Conservation (phyloP, 305 asterid species). For the Galium porrigens region DNA sequence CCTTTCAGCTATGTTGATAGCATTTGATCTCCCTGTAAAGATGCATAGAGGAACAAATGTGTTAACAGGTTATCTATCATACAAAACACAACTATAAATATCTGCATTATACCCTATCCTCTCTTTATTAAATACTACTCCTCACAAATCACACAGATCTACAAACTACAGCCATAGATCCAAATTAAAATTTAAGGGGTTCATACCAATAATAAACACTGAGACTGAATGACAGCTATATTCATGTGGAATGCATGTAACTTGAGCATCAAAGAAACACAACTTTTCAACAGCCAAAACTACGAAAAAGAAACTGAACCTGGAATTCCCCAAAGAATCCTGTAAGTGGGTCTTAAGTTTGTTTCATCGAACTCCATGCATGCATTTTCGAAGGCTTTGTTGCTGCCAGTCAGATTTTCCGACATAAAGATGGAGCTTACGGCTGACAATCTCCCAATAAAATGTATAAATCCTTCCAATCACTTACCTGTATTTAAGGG, state of each 20-base stretch:
- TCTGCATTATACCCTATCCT: not conserved
- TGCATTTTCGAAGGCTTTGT: conserved; percentile 80
- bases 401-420: conserved; percentile 41
- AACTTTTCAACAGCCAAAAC: conserved; percentile 12
- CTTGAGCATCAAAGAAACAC: conserved; percentile 1
- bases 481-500: conserved; percentile 81
- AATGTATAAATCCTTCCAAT: conserved; percentile 16
- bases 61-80: not conserved
- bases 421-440: conserved; percentile 21
- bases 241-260: not conserved
- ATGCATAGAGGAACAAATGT: not conserved
- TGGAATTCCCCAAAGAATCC: conserved; percentile 99
- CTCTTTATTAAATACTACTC: not conserved
- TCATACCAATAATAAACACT: not conserved
- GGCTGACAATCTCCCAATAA: conserved; percentile 15
- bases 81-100: not conserved
- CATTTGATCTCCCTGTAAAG: conserved; percentile 82
- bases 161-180: not conserved
- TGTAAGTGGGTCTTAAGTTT: conserved; percentile 80
- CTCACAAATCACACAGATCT: not conserved
- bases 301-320: conserved; percentile 31
- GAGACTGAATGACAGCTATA: not conserved
- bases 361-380: conserved; percentile 96
- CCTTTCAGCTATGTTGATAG: conserved; percentile 86
- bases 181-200: not conserved